phyloP scores from a whole-genome alignment of 106 monocot genomes.

The Dendrobium huoshanense region DNA sequence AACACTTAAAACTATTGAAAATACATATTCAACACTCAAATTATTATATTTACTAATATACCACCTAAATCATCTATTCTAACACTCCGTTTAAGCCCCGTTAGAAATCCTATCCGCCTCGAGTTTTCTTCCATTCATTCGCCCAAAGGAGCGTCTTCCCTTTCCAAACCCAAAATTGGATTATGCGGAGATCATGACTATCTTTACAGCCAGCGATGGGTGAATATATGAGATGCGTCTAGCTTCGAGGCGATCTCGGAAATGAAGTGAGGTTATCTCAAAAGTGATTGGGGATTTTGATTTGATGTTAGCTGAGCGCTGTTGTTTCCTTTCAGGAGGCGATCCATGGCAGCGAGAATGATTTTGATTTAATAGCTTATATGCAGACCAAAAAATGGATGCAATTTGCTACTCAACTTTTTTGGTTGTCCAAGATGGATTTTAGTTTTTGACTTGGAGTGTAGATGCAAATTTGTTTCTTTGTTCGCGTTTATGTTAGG shows the following conservation, averaged over 20 bases:
- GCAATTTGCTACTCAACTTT: not conserved
- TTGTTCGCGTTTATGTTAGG: not conserved
- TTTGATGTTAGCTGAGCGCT: too few relatives aligned
- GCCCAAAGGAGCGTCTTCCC: too few relatives aligned
- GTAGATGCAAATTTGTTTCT: not conserved
- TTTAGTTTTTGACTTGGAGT: slow-evolving; percentile 12
- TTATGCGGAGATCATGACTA: not conserved
- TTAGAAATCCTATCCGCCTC: too few relatives aligned
- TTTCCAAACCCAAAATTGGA: not conserved
- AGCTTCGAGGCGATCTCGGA: not conserved
- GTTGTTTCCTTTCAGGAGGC: too few relatives aligned
- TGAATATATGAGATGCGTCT: not conserved
- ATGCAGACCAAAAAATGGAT: not conserved
- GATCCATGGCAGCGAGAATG: not conserved
- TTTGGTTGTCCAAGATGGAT: not conserved
- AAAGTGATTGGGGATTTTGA: too few relatives aligned
- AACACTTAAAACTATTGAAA: too few relatives aligned
- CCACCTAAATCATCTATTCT: too few relatives aligned
- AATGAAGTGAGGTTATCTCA: not conserved
- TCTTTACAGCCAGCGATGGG: not conserved
- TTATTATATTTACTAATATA: too few relatives aligned
- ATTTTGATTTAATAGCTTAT: not conserved
- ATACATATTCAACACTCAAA: too few relatives aligned
- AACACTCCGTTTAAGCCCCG: too few relatives aligned
- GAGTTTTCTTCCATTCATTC: too few relatives aligned